Conservation (phyloP, 768 basidiomycete genomes). For the Trametopsis cervina region DNA sequence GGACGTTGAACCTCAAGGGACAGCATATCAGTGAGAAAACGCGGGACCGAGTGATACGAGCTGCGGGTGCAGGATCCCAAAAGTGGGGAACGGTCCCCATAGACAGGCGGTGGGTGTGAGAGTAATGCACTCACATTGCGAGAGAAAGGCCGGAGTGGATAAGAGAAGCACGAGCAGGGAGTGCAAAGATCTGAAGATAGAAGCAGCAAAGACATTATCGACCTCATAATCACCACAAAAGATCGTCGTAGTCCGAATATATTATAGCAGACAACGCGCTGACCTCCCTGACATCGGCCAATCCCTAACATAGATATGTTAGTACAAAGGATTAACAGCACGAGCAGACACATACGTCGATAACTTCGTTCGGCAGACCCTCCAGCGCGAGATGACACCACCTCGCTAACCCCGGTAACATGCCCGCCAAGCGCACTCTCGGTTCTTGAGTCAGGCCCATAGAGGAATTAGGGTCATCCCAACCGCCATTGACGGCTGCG, state of each 20-base stretch:
- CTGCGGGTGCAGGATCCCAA: no score
- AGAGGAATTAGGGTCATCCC: constrained; percentile 16
- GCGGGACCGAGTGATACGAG: no score
- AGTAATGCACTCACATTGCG: no score
- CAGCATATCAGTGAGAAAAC: no score
- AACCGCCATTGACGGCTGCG: constrained; percentile 21
- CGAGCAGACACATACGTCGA: constrained; percentile 57
- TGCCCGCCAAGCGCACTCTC: constrained; percentile 64
- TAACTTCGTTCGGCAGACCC: constrained; percentile 69
- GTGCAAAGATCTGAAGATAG: no score
- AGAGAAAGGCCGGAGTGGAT: no score
- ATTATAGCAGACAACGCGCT: constrained; percentile 65
- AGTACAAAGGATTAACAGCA: neutral
- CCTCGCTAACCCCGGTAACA: constrained; percentile 72
- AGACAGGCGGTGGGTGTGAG: no score
- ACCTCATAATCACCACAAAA: constrained; percentile 33
- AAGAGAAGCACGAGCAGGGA: no score
- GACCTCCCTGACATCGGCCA: constrained; percentile 59
- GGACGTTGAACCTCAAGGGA: no score
- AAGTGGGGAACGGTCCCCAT: no score
- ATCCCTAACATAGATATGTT: constrained; percentile 33
- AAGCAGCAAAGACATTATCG: no score
- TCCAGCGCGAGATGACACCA: constrained; percentile 71
- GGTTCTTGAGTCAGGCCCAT: constrained; percentile 29
- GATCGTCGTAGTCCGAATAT: constrained; percentile 62